phyloP scores from a whole-genome alignment of 176 grass and related monocot genomes.

The Metroxylon sagu region DNA sequence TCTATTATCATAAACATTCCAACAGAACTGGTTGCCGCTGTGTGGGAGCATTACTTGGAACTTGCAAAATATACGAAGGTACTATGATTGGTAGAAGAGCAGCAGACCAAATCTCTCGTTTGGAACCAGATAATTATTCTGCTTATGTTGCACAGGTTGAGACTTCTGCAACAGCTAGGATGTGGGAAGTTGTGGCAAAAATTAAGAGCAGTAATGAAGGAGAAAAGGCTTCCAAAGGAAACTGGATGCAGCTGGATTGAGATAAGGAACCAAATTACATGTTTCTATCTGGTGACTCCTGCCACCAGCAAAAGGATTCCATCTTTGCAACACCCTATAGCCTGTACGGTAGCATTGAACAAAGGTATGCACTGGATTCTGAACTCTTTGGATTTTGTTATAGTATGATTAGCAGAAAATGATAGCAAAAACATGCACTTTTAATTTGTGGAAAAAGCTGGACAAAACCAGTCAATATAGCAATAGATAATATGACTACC shows the following conservation, averaged over 20 bases:
- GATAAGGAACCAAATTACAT: slow-evolving; percentile 13
- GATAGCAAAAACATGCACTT: too few relatives aligned
- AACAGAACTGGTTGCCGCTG: slow-evolving; percentile 3
- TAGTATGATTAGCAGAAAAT: too few relatives aligned
- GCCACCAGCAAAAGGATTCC: not conserved
- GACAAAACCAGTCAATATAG: slow-evolving; percentile 67
- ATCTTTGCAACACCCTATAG: not conserved
- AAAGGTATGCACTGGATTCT: not conserved
- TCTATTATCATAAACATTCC: slow-evolving; percentile 9
- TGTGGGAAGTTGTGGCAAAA: slow-evolving; percentile 13
- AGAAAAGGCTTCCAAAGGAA: slow-evolving; percentile 9
- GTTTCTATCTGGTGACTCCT: slow-evolving; percentile 14
- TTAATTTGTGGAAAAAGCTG: slow-evolving; percentile 63
- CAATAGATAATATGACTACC: slow-evolving; percentile 56
- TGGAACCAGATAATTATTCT: slow-evolving; percentile 14
- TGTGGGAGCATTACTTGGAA: slow-evolving; percentile 17
- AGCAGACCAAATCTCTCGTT: slow-evolving; percentile 18
- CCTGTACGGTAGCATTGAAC: slow-evolving; percentile 7
- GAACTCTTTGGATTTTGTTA: too few relatives aligned
- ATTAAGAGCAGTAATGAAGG: slow-evolving; percentile 8
- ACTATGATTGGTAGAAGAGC: slow-evolving; percentile 6
- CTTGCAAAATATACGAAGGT: slow-evolving; percentile 20
- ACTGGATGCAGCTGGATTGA: slow-evolving; percentile 14
- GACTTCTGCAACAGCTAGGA: slow-evolving; percentile 15
- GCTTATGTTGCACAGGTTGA: slow-evolving; percentile 12